Evolutionary conservation across 2,329 filamentous ascomycete species (phyloP), one percentile per base, ranked within the genome.

Genomic region (Tolypocladium tropicale): DNA sequence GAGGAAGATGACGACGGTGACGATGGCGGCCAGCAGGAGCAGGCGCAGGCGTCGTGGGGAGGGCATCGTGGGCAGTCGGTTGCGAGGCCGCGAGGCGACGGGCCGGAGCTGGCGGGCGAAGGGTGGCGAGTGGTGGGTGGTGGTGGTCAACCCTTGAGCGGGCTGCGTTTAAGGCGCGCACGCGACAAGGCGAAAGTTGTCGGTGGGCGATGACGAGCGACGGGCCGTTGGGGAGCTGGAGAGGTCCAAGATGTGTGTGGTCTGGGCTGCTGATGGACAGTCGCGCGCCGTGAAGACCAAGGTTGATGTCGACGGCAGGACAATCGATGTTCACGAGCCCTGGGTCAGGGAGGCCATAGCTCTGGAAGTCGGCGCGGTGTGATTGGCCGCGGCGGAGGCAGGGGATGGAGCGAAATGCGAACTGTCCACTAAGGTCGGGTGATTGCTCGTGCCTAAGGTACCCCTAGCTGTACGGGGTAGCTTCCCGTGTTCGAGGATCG

Each of bases 41-140:
- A 87, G 74, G 67, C 85, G 85, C 64, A 90, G 67, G 63, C 89
- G 85, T 61, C 90, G 84, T 63, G 80, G 77, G 23, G 86, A 87
- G 64, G 84, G 82, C 87, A 90, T 90, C 57, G 57, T 65, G 59
- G 56, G 39, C 53, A n/a, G n/a, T n/a, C n/a, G 54, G 43, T 14
- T 30, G 16, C 30, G 23, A 2, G 23, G 23, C 7, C 23, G 43
- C 14, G 6, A 16, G 11, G 41, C 41, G 9, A 3, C 16, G 46
- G 46, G 10, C 2, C 14, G 16, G 28, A 30, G 43, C 43, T 48
- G 23, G 6, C 3, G 25, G 10, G 32, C 32, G 32, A 34, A 4
- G 39, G 39, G 21, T 12, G 3, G 6, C 23, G 41, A 30, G 25
- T 23, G 30, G 43, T 9, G 43, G 30, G 43, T 9, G 16, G 18